These are phyloP conservation scores for Nitzschia sp. DNA, from an alignment of 108 stramenopile species.

Conservation along the genomic window DNA sequence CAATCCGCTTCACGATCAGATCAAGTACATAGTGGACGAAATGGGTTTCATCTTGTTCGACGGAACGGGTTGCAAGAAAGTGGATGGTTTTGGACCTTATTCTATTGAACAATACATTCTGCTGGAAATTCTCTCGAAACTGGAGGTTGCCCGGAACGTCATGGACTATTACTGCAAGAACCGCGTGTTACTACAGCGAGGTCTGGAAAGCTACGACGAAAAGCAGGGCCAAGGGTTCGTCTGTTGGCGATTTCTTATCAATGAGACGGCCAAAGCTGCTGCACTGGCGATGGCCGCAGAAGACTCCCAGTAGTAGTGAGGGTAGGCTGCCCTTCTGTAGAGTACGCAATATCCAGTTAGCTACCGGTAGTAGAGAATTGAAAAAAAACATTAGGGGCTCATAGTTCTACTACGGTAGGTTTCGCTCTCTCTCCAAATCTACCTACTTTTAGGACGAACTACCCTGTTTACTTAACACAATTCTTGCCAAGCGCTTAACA, in stretches of 20 bases:
- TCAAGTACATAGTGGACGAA: conserved; percentile 32
- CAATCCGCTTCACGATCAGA: conserved; percentile 18
- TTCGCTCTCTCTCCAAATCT: too few relatives aligned
- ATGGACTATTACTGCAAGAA: conserved; percentile 28
- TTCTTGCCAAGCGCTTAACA: too few relatives aligned
- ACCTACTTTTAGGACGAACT: too few relatives aligned
- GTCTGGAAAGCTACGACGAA: conserved; percentile 26
- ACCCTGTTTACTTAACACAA: too few relatives aligned
- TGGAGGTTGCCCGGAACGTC: conserved; percentile 37
- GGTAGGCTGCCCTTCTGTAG: too few relatives aligned
- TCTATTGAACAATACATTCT: conserved; percentile 40
- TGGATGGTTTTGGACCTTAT: conserved; percentile 39
- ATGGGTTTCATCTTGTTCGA: conserved; percentile 36
- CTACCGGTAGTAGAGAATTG: too few relatives aligned
- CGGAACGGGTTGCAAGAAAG: conserved; percentile 7
- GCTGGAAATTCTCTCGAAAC: conserved; percentile 40
- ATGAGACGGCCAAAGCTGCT: conserved; percentile 27
- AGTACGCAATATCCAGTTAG: too few relatives aligned
- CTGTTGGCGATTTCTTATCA: conserved; percentile 41
- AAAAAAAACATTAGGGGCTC: too few relatives aligned
- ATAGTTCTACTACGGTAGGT: too few relatives aligned
- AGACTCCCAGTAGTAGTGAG: too few relatives aligned
- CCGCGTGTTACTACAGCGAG: conserved; percentile 23
- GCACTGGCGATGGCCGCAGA: background rate
- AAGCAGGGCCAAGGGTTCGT: conserved; percentile 34